Evolutionary conservation across 1,284 basidiomycete genomes (phyloP).

Genomic region (Omphalotus olearius): DNA sequence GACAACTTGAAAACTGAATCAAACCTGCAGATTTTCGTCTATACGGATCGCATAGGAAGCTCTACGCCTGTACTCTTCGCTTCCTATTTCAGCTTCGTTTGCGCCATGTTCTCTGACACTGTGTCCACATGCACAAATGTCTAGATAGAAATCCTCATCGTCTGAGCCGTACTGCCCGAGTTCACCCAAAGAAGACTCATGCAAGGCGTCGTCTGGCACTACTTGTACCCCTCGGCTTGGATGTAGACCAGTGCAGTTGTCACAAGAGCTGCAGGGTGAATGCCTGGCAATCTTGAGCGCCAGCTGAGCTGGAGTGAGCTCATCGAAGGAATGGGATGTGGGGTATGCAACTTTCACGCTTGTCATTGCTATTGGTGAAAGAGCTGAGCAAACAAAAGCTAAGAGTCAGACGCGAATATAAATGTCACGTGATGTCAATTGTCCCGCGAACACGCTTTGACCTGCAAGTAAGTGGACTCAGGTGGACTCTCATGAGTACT

Average conservation of each 20-base stretch:
- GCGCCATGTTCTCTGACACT: slow-evolving; percentile 66
- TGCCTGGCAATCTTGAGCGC: slow-evolving; percentile 74
- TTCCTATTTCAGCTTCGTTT: slow-evolving; percentile 50
- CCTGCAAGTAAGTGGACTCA: not conserved
- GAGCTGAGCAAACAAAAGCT: not conserved
- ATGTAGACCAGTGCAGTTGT: slow-evolving; percentile 59
- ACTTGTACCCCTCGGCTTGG: slow-evolving; percentile 58
- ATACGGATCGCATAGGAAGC: slow-evolving; percentile 77
- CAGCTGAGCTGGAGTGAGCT: slow-evolving; percentile 44
- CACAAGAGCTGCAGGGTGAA: slow-evolving; percentile 59
- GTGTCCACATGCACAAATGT: slow-evolving; percentile 75
- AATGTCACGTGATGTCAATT: no score
- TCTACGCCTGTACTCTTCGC: slow-evolving; percentile 64
- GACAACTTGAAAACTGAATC: slow-evolving; percentile 20
- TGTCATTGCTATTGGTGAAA: not conserved
- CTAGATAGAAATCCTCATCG: slow-evolving; percentile 61
- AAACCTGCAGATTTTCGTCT: slow-evolving; percentile 82
- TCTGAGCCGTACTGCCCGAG: slow-evolving; percentile 65
- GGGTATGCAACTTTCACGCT: slow-evolving; percentile 64
- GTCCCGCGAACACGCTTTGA: not conserved
- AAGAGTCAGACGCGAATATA: not conserved
- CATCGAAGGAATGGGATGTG: slow-evolving; percentile 41
- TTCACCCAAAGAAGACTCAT: slow-evolving; percentile 45
- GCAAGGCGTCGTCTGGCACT: slow-evolving; percentile 45
- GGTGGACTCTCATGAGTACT: not conserved